phyloP scores from a whole-genome alignment of 345 rosid genomes.

The Eucalyptus polybractea region DNA sequence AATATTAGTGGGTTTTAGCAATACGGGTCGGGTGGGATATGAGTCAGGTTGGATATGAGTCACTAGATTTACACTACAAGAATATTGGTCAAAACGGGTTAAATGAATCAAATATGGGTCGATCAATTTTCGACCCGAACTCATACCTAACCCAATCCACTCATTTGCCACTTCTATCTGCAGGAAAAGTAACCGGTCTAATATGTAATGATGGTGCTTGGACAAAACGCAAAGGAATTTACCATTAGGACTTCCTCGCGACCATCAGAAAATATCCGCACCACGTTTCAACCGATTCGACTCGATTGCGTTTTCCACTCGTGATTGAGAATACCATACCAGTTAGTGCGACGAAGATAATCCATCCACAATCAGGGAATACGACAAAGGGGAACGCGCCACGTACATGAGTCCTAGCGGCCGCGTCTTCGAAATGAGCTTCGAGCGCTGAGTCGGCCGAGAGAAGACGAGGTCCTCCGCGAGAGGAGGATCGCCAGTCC shows the following conservation, averaged over 20 bases:
- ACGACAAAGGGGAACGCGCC: background rate
- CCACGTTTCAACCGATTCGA: background rate
- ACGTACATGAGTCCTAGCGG: conserved; percentile 64
- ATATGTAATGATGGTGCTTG: background rate
- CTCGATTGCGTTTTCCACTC: background rate
- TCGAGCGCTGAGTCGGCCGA: conserved; percentile 38
- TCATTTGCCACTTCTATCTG: no score
- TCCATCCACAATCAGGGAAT: background rate
- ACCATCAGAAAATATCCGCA: background rate
- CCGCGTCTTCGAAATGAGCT: conserved; percentile 51
- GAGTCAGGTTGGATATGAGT: fast-evolving
- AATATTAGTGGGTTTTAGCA: no score
- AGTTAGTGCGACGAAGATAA: background rate
- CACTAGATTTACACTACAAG: fast-evolving
- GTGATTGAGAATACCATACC: background rate
- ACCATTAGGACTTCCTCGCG: background rate
- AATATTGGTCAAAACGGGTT: no score
- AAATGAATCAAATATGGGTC: no score
- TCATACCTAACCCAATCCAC: no score
- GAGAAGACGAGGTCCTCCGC: conserved; percentile 46
- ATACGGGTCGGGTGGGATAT: fast-evolving
- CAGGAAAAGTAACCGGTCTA: background rate
- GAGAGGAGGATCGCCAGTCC: conserved; percentile 46
- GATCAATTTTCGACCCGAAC: fast-evolving
- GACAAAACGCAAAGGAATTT: background rate